Percentiles rank a stretch among this genome's conserved stretches.
Evolutionary conservation across 345 rosid species (phyloP).

Genomic region (Moricandia arvensis): DNA sequence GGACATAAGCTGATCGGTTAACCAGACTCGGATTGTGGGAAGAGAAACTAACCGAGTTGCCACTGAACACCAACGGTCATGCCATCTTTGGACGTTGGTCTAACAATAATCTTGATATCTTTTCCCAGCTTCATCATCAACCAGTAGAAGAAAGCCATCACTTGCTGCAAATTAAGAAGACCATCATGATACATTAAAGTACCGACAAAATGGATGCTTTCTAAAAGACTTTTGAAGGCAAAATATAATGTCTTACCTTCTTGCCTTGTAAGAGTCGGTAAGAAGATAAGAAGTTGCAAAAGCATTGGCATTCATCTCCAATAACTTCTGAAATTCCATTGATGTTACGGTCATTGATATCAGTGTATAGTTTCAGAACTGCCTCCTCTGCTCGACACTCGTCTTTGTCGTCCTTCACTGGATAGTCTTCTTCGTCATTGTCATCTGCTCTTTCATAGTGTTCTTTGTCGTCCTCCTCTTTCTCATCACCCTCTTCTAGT

Average conservation of each 20-base stretch:
- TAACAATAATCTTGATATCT: slow-evolving; percentile 52
- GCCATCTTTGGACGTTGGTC: slow-evolving; percentile 62
- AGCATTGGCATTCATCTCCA: slow-evolving; percentile 69
- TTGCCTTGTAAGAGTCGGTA: slow-evolving; percentile 62
- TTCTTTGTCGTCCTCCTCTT: neutral
- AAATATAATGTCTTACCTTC: slow-evolving; percentile 44
- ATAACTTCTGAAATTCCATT: slow-evolving; percentile 53
- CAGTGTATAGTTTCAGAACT: slow-evolving; percentile 55
- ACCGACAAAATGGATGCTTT: neutral
- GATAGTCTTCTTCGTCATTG: slow-evolving; percentile 22
- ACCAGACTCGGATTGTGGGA: neutral
- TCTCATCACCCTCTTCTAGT: neutral
- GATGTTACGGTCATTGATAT: slow-evolving; percentile 50
- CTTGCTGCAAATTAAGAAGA: slow-evolving; percentile 53
- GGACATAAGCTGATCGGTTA: neutral
- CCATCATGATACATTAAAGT: neutral
- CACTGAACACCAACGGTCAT: slow-evolving; percentile 62
- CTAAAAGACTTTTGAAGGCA: neutral
- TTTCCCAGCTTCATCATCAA: slow-evolving; percentile 54
- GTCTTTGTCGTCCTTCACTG: neutral
- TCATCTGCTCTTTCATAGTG: neutral
- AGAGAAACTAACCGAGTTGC: slow-evolving; percentile 56
- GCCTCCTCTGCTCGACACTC: slow-evolving; percentile 45
- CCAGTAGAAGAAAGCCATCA: slow-evolving; percentile 58
- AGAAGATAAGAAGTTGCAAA: slow-evolving; percentile 57